Evolutionary conservation across 2,329 filamentous ascomycete species (phyloP).

Genomic region (Microdochium bolleyi): DNA sequence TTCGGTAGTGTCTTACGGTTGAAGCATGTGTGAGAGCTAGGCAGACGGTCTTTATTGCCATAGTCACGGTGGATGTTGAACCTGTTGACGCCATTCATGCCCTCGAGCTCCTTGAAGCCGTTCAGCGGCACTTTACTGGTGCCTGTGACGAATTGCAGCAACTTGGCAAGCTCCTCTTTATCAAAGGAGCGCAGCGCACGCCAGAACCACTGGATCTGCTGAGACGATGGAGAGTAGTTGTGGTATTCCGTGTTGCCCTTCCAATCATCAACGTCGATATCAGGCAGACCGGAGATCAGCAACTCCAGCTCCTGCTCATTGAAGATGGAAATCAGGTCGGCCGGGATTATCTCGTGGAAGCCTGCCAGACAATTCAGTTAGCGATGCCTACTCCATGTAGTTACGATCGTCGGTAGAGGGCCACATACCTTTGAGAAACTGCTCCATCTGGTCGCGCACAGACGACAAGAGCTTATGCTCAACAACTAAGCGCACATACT

Average conservation of each 20-base stretch:
- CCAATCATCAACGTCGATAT: slow-evolving; percentile 98
- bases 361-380: slow-evolving; percentile 40
- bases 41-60: slow-evolving; percentile 89
- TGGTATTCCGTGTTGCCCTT: slow-evolving; percentile 98
- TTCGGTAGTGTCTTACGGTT: slow-evolving; percentile 66
- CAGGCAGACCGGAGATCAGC: slow-evolving; percentile 90
- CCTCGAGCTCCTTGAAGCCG: slow-evolving; percentile 97
- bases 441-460: slow-evolving; percentile 87
- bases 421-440: slow-evolving; percentile 72
- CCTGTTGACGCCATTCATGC: slow-evolving; percentile 95
- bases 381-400: slow-evolving; percentile 2
- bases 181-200: slow-evolving; percentile 93
- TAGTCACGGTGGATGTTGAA: slow-evolving; percentile 99
- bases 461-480: slow-evolving; percentile 89
- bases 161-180: slow-evolving; percentile 95
- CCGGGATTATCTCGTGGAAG: slow-evolving; percentile 97
- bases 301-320: slow-evolving; percentile 97
- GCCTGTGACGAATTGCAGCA: slow-evolving; percentile 96
- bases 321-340: slow-evolving; percentile 92
- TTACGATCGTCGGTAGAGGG: slow-evolving; percentile 1
- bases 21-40: slow-evolving; percentile 97
- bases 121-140: slow-evolving; percentile 98
- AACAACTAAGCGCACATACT: slow-evolving; percentile 90
- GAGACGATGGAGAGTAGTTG: slow-evolving; percentile 89
- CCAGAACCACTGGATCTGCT: slow-evolving; percentile 99